phyloP scores from a whole-genome alignment of 106 monocot genomes.

The Dendrobium catenatum region DNA sequence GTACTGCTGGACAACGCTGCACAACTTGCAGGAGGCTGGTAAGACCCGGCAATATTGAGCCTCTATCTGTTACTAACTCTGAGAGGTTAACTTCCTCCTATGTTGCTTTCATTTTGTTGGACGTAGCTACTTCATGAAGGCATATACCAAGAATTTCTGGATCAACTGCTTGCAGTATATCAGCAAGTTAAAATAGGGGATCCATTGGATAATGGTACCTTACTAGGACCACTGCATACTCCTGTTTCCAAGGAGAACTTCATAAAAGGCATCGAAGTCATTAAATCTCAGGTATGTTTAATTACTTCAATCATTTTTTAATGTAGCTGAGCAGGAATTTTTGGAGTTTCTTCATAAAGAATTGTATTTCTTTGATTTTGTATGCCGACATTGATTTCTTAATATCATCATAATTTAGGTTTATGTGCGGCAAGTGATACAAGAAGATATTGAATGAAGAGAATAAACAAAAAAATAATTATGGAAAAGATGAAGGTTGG shows the following conservation, averaged over 20 bases:
- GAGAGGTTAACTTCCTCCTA: not conserved
- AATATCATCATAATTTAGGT: not conserved
- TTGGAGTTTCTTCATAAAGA: not conserved
- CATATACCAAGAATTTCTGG: slow-evolving; percentile 71
- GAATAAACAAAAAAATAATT: not conserved
- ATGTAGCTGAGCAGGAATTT: not conserved
- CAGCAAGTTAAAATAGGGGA: slow-evolving; percentile 97
- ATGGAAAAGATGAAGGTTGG: not conserved
- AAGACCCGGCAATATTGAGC: slow-evolving; percentile 3
- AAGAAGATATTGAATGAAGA: not conserved
- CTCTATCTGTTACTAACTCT: not conserved
- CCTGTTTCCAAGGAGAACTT: slow-evolving; percentile 52
- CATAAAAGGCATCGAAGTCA: slow-evolving; percentile 47
- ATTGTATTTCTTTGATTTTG: not conserved
- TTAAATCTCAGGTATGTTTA: slow-evolving; percentile 59
- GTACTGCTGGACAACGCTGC: slow-evolving; percentile 97
- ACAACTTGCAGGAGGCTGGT: slow-evolving; percentile 97
- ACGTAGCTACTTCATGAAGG: slow-evolving; percentile 86
- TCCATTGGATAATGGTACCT: slow-evolving; percentile 74
- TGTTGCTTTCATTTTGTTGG: slow-evolving; percentile 2
- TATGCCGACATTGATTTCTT: not conserved
- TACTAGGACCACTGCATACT: slow-evolving; percentile 92
- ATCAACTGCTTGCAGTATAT: slow-evolving; percentile 72
- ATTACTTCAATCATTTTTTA: slow-evolving; percentile 2
- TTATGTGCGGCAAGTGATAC: not conserved